Evolutionary conservation across 2,329 filamentous ascomycete genomes (phyloP).

Genomic region (Penicillium sp.): DNA sequence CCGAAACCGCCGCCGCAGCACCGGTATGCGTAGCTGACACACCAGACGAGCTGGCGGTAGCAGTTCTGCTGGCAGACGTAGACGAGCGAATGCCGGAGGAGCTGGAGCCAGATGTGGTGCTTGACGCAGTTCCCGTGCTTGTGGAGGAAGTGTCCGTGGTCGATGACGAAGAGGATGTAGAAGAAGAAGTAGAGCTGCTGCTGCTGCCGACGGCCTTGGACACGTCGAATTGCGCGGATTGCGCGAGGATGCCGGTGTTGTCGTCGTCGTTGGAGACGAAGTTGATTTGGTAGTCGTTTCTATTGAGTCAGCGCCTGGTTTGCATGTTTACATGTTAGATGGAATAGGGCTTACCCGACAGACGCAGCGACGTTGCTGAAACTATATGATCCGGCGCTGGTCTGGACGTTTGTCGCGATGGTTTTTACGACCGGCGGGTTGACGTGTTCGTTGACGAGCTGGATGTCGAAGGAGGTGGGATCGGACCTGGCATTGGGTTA

Average conservation of each 20-base stretch:
- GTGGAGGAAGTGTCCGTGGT: conserved; percentile 20
- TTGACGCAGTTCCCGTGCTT: conserved; percentile 11
- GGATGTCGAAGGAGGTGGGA: conserved; percentile 36
- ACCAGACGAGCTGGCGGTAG: conserved; percentile 9
- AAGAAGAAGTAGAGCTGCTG: conserved; percentile 18
- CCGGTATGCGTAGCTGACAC: conserved; percentile 22
- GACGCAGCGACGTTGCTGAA: conserved; percentile 26
- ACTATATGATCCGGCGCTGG: conserved; percentile 31
- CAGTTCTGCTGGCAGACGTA: conserved; percentile 21
- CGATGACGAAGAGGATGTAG: conserved; percentile 12
- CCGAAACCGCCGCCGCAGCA: conserved; percentile 21
- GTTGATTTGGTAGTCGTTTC: conserved; percentile 41
- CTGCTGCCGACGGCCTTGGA: conserved; percentile 4
- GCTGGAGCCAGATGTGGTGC: conserved; percentile 18
- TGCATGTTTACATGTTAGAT: neutral
- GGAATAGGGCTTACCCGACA: neutral
- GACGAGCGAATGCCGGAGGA: conserved; percentile 19
- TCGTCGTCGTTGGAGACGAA: conserved; percentile 29
- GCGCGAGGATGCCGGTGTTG: conserved; percentile 41
- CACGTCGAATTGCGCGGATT: conserved; percentile 35
- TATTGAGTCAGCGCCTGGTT: conserved; percentile 15
- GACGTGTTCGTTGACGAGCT: conserved; percentile 39
- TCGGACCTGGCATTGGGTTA: conserved; percentile 32
- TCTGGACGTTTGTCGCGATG: conserved; percentile 34
- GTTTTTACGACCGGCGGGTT: conserved; percentile 30